phyloP scores from a whole-genome alignment of 2,329 filamentous ascomycete species.

The Clonostachys solani region DNA sequence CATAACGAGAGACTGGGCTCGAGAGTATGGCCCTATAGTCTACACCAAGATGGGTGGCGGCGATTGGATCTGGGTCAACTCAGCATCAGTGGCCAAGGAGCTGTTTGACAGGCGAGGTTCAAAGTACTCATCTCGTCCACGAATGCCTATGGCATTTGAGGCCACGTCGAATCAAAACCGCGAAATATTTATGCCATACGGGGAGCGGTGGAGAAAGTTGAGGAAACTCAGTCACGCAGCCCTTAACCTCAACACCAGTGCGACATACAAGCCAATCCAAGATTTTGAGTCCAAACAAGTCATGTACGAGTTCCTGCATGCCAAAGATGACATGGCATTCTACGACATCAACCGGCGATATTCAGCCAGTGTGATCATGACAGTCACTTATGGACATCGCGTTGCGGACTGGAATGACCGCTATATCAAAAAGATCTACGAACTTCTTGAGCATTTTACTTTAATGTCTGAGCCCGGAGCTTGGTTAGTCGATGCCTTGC shows the following conservation, averaged over 20 bases:
- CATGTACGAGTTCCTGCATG: too few relatives aligned
- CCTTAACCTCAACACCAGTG: neutral
- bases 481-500: too few relatives aligned
- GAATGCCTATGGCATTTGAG: too few relatives aligned
- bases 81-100: constrained; percentile 36
- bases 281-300: neutral
- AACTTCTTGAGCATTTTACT: too few relatives aligned
- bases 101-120: constrained; percentile 42
- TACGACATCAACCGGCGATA: too few relatives aligned
- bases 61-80: neutral
- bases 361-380: too few relatives aligned
- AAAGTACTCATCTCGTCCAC: constrained; percentile 42
- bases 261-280: neutral
- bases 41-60: neutral
- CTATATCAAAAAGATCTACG: too few relatives aligned
- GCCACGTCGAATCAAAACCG: too few relatives aligned
- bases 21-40: neutral
- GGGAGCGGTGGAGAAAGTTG: neutral
- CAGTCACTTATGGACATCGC: too few relatives aligned
- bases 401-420: too few relatives aligned
- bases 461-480: too few relatives aligned
- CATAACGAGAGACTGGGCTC: neutral
- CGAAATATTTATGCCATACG: constrained; percentile 6
- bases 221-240: constrained; percentile 7
- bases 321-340: too few relatives aligned